Base-by-base conservation (phyloP, 176 grass and related monocot species). In the Avena atlantica region DNA sequence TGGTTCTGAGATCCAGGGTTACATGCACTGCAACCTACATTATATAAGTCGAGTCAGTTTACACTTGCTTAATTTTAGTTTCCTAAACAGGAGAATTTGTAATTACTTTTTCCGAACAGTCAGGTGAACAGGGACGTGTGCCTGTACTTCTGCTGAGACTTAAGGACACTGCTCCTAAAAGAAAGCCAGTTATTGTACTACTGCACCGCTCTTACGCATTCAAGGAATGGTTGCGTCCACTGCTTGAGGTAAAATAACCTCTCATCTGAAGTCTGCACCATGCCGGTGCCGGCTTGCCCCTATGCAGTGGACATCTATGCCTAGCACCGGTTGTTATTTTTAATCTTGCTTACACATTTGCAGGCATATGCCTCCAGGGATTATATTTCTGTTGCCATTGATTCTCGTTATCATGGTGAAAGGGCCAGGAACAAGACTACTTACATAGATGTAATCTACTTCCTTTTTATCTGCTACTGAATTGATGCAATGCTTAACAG, bases 131-230 rank as follows among this genome's bases (percentile, higher is more conserved):
- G 84, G 93, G 96, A 11, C 88, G 87, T 86, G 60, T 98, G 19
- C 96, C 96, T 59, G 85, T 96, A 80, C 76, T 98, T 83, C 80
- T 98, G 36, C 76, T 98, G 16, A 98, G 86, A 71, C 68, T 92
- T 78, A 78, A 94, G 36, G 92, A 96, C 21, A 52, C 60, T 67
- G 4, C 53, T 62, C 79, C 89, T 84, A 84, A 78, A 89, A 92
- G 85, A 79, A 98, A 87, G 21, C 96, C 96, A 85, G 92, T 79
- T 79, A 85, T 94, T 73, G 96, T 98, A 56, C 66, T 98, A 64
- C 79, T 98, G 70, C 96, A 96, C 90, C 94, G 93, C 92, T 95
- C 93, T 40, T 98, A 98, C 87, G 89, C 94, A 86, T 94, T 92
- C 86, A 98, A 98, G 78, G 96, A 98, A 86, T 96, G 96, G 96